Evolutionary conservation across 768 basidiomycete genomes (phyloP).

Genomic region (Russula virescens): DNA sequence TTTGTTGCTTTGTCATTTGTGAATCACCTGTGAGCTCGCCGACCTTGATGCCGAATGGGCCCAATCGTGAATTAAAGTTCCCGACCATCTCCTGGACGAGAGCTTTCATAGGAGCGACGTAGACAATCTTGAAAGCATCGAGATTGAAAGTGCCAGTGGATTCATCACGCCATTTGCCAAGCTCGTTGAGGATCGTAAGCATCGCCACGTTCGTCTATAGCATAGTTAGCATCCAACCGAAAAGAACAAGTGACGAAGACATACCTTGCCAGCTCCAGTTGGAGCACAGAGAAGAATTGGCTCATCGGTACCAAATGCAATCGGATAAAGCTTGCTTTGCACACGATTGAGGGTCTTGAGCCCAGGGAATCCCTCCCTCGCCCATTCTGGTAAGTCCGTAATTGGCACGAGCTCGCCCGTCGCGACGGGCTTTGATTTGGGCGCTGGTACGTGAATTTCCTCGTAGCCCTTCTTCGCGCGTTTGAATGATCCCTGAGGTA

Average conservation of each 20-base stretch:
- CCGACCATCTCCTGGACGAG: constrained; percentile 99
- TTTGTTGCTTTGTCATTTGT: constrained; percentile 97
- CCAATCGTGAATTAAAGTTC: constrained; percentile 79
- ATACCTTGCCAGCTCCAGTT: constrained; percentile 95
- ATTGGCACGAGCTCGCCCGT: constrained; percentile 70
- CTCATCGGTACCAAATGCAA: constrained; percentile 93
- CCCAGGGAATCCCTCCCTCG: constrained; percentile 75
- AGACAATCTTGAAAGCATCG: constrained; percentile 92
- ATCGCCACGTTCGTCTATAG: constrained; percentile 94
- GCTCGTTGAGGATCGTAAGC: constrained; percentile 87
- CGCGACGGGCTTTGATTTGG: constrained; percentile 63
- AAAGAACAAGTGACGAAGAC: constrained; percentile 22
- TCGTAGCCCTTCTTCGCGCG: constrained; percentile 94
- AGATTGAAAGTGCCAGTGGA: constrained; percentile 75
- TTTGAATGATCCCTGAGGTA: constrained; percentile 97
- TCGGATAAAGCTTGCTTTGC: constrained; percentile 88
- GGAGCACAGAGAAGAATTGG: constrained; percentile 95
- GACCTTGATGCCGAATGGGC: constrained; percentile 69
- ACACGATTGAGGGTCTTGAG: constrained; percentile 80
- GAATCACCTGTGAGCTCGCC: constrained; percentile 96
- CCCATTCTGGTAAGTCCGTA: constrained; percentile 75
- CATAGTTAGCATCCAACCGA: constrained; percentile 23
- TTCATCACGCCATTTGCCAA: constrained; percentile 82
- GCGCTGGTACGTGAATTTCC: constrained; percentile 94
- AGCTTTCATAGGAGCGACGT: constrained; percentile 99